Evolutionary conservation across 2,329 filamentous ascomycete genomes (phyloP).

Genomic region (Sporothrix globosa): DNA sequence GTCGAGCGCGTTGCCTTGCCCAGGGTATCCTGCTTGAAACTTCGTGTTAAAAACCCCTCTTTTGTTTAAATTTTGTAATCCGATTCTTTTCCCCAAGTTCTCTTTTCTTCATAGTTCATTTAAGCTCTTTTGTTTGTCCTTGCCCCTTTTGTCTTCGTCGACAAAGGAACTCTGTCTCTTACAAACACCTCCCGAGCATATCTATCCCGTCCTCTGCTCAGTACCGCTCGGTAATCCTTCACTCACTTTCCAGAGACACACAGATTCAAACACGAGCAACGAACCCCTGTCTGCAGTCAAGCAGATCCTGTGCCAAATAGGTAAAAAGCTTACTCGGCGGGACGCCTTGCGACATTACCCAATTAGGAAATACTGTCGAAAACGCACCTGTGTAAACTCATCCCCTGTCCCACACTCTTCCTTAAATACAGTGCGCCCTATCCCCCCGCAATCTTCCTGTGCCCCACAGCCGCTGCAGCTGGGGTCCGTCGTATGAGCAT

Average conservation of each 20-base stretch:
- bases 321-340: slow-evolving; percentile 26
- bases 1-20: too few species aligned
- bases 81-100: too few species aligned
- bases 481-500: neutral
- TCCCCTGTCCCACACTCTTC: neutral
- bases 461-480: neutral
- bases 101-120: too few species aligned
- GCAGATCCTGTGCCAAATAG: neutral
- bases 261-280: neutral
- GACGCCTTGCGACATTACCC: slow-evolving; percentile 17
- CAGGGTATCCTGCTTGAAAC: too few species aligned
- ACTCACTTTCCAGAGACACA: neutral
- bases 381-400: neutral
- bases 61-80: too few species aligned
- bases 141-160: too few species aligned
- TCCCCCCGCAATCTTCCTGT: slow-evolving; percentile 11
- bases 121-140: too few species aligned
- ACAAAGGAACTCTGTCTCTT: too few species aligned
- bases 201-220: too few species aligned
- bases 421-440: neutral
- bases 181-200: neutral
- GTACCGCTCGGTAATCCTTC: neutral
- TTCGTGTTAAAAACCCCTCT: too few species aligned
- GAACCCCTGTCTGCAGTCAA: slow-evolving; percentile 2
- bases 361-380: slow-evolving; percentile 14